Evolutionary conservation across 805 yeast genomes (phyloP), one percentile per base, ranked within the genome.

Genomic region (Millerozyma miso): DNA sequence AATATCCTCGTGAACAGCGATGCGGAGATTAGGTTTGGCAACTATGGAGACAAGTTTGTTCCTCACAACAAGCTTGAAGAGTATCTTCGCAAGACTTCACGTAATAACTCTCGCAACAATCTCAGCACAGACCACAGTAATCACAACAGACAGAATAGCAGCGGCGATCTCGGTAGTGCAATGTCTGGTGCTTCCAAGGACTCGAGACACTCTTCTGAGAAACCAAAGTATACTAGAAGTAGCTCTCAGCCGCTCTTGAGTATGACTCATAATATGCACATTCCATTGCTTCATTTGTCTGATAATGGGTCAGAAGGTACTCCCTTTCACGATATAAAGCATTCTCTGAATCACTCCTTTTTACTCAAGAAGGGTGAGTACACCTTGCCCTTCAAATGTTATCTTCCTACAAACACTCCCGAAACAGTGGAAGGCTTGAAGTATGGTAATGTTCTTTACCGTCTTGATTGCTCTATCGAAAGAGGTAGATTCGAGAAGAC

Each of bases 381-480:
- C 50, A 67, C 71, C 35, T 55, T 77, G 39, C 81, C 81, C 0
- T 77, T 77, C 48, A 54, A 48, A 29, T 58, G 69, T 6, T 57
- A 55, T 10, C 54, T 77, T 19, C 81, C 82, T 0, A 66, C 77
- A 1, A 67, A 69, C 42, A 49, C 71, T 0, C 67, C 76, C 8
- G 82, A 76, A 48, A 70, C 81, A 0, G 67, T 77, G 1, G 81
- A 77, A 54, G 79, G 80, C 3, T 58, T 76, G 37, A 54, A 59
- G 19, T 60, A 63, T 35, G 79, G 73, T 2, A 62, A 65, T 5
- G 48, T 76, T 18, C 54, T 71, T 26, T 77, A 77, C 53, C 62
- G 66, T 38, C 52, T 77, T 31, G 65, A 64, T 41, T 63, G 73
- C 43, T 55, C 60, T n/a, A 62, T 71, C 8, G 73, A 68, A 42